Conservation (phyloP, 129 eudicot species). For the Gnaphalium uliginosum region DNA sequence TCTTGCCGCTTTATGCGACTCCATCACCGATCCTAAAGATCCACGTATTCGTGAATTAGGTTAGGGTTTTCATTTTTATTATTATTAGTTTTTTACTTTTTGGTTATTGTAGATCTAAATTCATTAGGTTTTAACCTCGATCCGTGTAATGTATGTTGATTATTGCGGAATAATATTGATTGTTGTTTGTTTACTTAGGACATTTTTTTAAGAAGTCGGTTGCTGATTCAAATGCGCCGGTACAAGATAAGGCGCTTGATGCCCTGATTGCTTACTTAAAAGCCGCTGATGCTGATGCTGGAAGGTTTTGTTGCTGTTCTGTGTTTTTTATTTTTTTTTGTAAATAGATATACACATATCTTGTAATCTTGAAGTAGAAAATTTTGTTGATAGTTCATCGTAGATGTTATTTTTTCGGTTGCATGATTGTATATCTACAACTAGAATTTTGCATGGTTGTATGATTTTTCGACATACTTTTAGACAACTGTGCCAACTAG, state of each 20-base stretch:
- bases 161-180: not conserved
- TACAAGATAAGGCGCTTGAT: slow-evolving; percentile 97
- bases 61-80: slow-evolving; percentile 34
- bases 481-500: not conserved
- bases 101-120: slow-evolving; percentile 39
- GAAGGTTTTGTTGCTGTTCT: not conserved
- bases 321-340: not conserved
- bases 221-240: slow-evolving; percentile 95
- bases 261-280: slow-evolving; percentile 75
- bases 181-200: slow-evolving; percentile 42
- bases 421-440: not conserved
- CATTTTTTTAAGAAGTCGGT: slow-evolving; percentile 82
- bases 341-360: not conserved
- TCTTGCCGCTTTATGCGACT: slow-evolving; percentile 71
- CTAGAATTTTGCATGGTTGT: not conserved
- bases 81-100: not conserved
- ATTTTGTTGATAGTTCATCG: slow-evolving; percentile 5
- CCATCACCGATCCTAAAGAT: slow-evolving; percentile 93
- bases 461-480: not conserved
- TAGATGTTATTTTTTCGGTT: not conserved
- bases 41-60: slow-evolving; percentile 94
- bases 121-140: slow-evolving; percentile 26
- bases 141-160: slow-evolving; percentile 36
- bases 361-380: slow-evolving; percentile 27
- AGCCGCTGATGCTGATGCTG: slow-evolving; percentile 87